Percentiles rank a stretch among this genome's conserved stretches.
phyloP scores from a whole-genome alignment of 805 yeast genomes.

The Teunomyces atbi region DNA sequence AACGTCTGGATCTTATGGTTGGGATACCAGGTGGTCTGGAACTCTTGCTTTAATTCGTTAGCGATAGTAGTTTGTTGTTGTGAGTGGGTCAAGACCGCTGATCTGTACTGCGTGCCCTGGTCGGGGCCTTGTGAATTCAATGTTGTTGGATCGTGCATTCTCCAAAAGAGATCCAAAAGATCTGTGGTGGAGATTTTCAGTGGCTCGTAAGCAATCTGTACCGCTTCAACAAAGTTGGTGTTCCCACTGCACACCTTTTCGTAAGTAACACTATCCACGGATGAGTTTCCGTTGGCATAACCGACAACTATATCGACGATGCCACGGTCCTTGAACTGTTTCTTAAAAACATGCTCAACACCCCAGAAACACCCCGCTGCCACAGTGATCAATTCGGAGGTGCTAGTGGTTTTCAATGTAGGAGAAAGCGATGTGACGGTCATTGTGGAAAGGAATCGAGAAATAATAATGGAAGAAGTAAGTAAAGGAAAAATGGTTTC shows the following conservation, averaged over 20 bases:
- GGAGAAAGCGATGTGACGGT: slow-evolving; percentile 26
- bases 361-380: slow-evolving; percentile 85
- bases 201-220: slow-evolving; percentile 85
- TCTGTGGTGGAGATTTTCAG: slow-evolving; percentile 53
- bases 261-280: slow-evolving; percentile 44
- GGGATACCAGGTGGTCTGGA: slow-evolving; percentile 78
- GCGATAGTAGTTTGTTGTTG: slow-evolving; percentile 51
- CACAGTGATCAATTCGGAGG: slow-evolving; percentile 37
- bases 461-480: background rate
- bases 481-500: background rate
- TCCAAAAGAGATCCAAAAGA: slow-evolving; percentile 78
- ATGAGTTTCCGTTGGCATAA: slow-evolving; percentile 79
- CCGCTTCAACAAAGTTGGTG: slow-evolving; percentile 78
- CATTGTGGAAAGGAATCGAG: slow-evolving; percentile 4
- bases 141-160: slow-evolving; percentile 94
- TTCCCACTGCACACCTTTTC: slow-evolving; percentile 70
- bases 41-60: slow-evolving; percentile 43
- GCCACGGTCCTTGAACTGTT: slow-evolving; percentile 61
- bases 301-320: slow-evolving; percentile 82
- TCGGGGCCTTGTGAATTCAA: slow-evolving; percentile 84
- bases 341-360: slow-evolving; percentile 77
- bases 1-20: slow-evolving; percentile 64
- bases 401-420: slow-evolving; percentile 30
- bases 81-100: slow-evolving; percentile 69
- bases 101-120: slow-evolving; percentile 84